Conservation (phyloP, 768 basidiomycete genomes). For the Fistulinella prunicolor region DNA sequence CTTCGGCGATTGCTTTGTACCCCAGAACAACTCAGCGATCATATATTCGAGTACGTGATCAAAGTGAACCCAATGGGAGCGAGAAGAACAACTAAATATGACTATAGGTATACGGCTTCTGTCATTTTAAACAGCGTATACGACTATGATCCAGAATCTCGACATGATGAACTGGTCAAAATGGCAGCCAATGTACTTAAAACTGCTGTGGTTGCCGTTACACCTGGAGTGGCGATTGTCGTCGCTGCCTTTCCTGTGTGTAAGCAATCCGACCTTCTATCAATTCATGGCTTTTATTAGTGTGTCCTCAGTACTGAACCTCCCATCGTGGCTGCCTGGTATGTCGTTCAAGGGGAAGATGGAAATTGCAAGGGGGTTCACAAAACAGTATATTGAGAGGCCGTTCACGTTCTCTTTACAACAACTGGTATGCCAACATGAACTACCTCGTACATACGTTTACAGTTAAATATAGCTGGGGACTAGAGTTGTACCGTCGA, state of each 20-base stretch:
- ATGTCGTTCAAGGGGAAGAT: background rate
- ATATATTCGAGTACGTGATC: conserved; percentile 28
- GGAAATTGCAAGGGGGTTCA: background rate
- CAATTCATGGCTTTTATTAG: too few relatives aligned
- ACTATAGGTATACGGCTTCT: conserved; percentile 5
- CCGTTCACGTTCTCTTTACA: conserved; percentile 6
- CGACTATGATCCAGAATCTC: conserved; percentile 10
- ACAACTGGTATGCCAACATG: background rate
- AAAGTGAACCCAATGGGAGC: background rate
- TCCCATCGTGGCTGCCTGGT: conserved; percentile 14
- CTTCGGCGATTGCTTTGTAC: conserved; percentile 30
- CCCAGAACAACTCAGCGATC: conserved; percentile 30
- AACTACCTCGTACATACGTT: background rate
- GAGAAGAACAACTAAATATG: background rate
- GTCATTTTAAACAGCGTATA: conserved; percentile 6
- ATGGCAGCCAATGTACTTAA: background rate
- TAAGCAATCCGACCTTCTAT: background rate
- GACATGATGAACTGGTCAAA: conserved; percentile 4
- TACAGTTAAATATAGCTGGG: background rate
- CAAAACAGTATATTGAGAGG: background rate
- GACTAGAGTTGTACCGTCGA: background rate
- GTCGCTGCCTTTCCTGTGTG: conserved; percentile 1
- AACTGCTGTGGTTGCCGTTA: background rate
- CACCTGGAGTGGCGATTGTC: conserved; percentile 4
- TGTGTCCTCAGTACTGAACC: conserved; percentile 4